Evolutionary conservation across 2,329 filamentous ascomycete species (phyloP), one percentile per base, ranked within the genome.

Genomic region (Fusarium devonianum): DNA sequence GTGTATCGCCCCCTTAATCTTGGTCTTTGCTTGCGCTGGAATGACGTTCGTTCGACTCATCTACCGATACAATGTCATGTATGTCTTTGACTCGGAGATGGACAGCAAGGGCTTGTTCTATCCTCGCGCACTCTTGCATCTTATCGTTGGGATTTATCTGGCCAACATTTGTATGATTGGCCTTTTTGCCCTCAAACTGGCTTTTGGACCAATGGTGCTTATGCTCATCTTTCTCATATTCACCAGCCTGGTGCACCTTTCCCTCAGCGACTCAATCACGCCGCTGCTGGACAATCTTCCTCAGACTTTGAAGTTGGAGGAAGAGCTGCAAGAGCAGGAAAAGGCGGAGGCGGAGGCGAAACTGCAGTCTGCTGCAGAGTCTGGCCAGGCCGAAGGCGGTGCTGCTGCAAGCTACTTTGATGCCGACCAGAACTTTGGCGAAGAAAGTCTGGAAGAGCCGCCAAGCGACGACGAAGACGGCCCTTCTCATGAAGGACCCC

Each of bases 51-150:
- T 96, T 72, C 95, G 96, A 69, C 76, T 93, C 41, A 89, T 92
- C 36, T 96, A 91, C 78, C 84, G 89, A 13, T 96, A 97, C 79
- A 95, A 96, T 68, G 74, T 97, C 45, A 80, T 97, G 38, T 97
- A 90, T 70, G 91, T 96, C 25, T 88, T 86, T 39, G 89, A 95
- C 67, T 85, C 89, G 7, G 75, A 84, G 50, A 86, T 96, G 65
- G 92, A 97, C 68, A 96, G 90, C 26, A 90, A 95, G 67, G 92
- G 93, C 12, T 82, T 93, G 11, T 86, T 90, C 62, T 97, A 96
- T 67, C 88, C 90, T 1, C 87, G 87, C n/a, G 92, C 90, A 1
- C 77, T 97, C 40, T 87, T 95, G 69, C 92, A 97, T 49, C 83
- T 95, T 36, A 85, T 93, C 19, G 86, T 87, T 1, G 92, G 93